These are phyloP conservation scores for Proliferodiscus dingleyae DNA, from an alignment of 2,329 filamentous ascomycete genomes.

Conservation along the genomic window DNA sequence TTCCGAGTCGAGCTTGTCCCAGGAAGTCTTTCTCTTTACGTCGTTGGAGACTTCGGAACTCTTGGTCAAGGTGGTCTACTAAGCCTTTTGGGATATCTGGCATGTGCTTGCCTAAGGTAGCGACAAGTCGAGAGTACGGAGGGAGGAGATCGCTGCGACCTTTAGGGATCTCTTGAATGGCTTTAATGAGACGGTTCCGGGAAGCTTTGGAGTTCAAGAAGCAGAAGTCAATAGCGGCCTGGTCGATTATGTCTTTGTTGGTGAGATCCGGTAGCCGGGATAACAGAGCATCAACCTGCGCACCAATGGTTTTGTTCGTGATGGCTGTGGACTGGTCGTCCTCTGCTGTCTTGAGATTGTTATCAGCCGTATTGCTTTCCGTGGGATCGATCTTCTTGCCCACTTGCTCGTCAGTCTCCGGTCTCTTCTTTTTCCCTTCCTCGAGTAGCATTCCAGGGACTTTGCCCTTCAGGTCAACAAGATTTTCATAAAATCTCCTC, in stretches of 20 bases:
- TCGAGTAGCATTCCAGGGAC: slow-evolving; percentile 91
- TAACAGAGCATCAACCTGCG: slow-evolving; percentile 88
- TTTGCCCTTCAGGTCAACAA: slow-evolving; percentile 91
- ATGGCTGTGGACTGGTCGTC: slow-evolving; percentile 93
- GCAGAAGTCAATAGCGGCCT: slow-evolving; percentile 93
- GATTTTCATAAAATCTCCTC: slow-evolving; percentile 93
- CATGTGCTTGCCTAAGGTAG: slow-evolving; percentile 90
- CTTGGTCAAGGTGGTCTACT: slow-evolving; percentile 88
- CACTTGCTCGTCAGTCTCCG: slow-evolving; percentile 73
- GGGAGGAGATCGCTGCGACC: slow-evolving; percentile 87
- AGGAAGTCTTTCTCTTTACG: slow-evolving; percentile 98
- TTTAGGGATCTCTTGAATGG: slow-evolving; percentile 90
- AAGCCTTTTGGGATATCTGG: slow-evolving; percentile 88
- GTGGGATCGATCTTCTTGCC: slow-evolving; percentile 68
- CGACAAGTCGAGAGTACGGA: slow-evolving; percentile 85
- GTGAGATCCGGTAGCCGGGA: slow-evolving; percentile 85
- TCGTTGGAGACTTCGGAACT: slow-evolving; percentile 92
- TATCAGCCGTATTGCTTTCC: slow-evolving; percentile 36
- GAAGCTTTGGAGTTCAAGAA: slow-evolving; percentile 98
- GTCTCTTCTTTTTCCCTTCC: slow-evolving; percentile 90
- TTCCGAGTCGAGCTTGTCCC: slow-evolving; percentile 86
- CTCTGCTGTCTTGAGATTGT: slow-evolving; percentile 44
- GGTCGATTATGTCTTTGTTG: slow-evolving; percentile 85
- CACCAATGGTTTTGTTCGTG: slow-evolving; percentile 94
- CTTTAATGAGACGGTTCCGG: slow-evolving; percentile 87